Percentiles rank a stretch among this genome's conserved stretches.
phyloP scores from a whole-genome alignment of 371 early-diverging fungal genomes.

The Smittium culicis region DNA sequence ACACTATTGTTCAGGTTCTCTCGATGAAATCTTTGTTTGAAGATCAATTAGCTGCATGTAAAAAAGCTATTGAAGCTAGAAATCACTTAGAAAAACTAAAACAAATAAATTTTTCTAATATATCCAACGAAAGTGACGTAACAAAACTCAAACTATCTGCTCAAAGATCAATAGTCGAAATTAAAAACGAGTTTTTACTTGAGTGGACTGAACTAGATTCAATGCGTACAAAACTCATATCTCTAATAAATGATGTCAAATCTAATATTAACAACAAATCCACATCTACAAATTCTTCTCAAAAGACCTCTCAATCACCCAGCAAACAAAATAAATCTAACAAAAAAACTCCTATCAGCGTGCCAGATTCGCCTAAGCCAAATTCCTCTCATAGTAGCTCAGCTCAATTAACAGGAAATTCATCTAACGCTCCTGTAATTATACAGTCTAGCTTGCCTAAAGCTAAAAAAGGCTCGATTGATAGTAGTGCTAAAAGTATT shows the following conservation, averaged over 20 bases:
- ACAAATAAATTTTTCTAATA: neutral
- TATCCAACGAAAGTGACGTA: neutral
- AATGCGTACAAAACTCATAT: neutral
- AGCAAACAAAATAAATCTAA: neutral
- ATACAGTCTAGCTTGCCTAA: neutral
- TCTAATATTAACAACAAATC: neutral
- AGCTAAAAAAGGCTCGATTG: neutral
- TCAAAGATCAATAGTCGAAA: neutral
- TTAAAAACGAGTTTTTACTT: conserved; percentile 5
- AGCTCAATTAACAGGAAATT: neutral
- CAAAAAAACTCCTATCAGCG: neutral
- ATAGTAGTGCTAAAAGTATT: neutral
- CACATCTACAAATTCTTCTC: neutral
- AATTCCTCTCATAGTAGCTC: neutral
- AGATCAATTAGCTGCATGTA: neutral
- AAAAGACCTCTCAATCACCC: neutral
- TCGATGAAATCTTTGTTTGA: conserved; percentile 4
- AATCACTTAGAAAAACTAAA: neutral
- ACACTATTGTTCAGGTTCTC: neutral
- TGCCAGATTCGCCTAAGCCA: neutral
- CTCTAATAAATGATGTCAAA: conserved; percentile 1
- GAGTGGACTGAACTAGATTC: neutral
- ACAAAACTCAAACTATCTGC: neutral
- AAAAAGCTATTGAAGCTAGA: neutral
- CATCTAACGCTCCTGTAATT: no score